Percentiles rank a stretch among this genome's conserved stretches.
Conservation (phyloP, 805 yeast genomes). For the Cyberlindnera euphorbiae region DNA sequence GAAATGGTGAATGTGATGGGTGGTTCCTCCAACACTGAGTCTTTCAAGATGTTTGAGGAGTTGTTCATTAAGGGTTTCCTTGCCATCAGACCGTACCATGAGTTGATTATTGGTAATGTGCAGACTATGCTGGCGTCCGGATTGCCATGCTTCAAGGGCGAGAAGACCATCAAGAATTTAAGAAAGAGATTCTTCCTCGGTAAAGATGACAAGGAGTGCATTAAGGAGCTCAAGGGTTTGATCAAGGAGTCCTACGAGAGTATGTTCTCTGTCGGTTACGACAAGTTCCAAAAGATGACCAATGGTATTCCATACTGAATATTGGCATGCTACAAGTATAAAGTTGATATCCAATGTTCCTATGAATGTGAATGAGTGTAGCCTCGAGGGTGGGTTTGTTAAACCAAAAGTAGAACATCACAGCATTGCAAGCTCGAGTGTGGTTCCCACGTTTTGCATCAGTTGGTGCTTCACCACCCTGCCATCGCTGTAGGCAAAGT, state of each 20-base stretch:
- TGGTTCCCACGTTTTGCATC: too few species aligned
- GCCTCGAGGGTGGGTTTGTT: too few species aligned
- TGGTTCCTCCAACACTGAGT: slow-evolving; percentile 79
- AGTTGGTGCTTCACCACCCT: slow-evolving; percentile 2
- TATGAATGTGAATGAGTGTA: too few species aligned
- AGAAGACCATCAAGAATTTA: slow-evolving; percentile 72
- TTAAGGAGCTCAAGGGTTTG: slow-evolving; percentile 66
- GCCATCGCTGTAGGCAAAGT: slow-evolving; percentile 5
- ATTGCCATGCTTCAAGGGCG: slow-evolving; percentile 89
- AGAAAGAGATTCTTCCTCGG: slow-evolving; percentile 74
- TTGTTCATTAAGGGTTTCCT: slow-evolving; percentile 89
- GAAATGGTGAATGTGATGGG: slow-evolving; percentile 98
- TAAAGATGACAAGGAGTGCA: slow-evolving; percentile 82
- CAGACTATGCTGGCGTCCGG: slow-evolving; percentile 94
- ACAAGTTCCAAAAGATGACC: slow-evolving; percentile 93
- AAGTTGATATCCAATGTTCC: too few species aligned
- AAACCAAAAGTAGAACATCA: too few species aligned
- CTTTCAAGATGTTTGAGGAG: slow-evolving; percentile 91
- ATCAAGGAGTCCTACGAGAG: slow-evolving; percentile 82
- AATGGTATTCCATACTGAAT: slow-evolving; percentile 89
- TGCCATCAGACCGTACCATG: slow-evolving; percentile 84
- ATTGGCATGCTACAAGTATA: not conserved
- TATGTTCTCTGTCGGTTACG: slow-evolving; percentile 88
- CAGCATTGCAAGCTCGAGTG: too few species aligned
- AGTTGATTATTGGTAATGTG: slow-evolving; percentile 78